Conservation (phyloP, 768 basidiomycete species). For the Xerocomellus dryophilus region DNA sequence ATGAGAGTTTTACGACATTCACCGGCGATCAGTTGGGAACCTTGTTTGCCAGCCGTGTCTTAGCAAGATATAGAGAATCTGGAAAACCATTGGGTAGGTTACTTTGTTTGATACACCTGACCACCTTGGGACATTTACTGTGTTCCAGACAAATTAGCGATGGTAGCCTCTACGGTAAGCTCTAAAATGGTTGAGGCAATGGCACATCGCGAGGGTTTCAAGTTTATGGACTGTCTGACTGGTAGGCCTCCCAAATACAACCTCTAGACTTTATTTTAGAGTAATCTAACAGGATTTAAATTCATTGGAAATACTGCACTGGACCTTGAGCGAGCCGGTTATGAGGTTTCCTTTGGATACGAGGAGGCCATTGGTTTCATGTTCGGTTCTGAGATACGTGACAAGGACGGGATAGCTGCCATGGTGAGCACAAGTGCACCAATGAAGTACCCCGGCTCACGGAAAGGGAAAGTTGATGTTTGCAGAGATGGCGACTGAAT, state of each 20-base stretch:
- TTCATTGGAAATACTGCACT: slow-evolving; percentile 84
- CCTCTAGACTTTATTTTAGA: background rate
- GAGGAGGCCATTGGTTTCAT: slow-evolving; percentile 94
- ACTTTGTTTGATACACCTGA: slow-evolving; percentile 32
- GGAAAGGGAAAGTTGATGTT: slow-evolving; percentile 51
- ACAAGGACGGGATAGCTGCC: slow-evolving; percentile 87
- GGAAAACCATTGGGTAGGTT: slow-evolving; percentile 43
- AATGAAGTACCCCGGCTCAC: slow-evolving; percentile 1
- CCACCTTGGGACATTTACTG: slow-evolving; percentile 37
- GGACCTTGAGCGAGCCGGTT: slow-evolving; percentile 60
- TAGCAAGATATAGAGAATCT: slow-evolving; percentile 44
- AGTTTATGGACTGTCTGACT: slow-evolving; percentile 81
- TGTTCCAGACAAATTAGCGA: slow-evolving; percentile 59
- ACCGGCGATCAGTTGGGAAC: slow-evolving; percentile 84
- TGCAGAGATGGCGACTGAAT: slow-evolving; percentile 57
- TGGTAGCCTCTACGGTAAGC: slow-evolving; percentile 88
- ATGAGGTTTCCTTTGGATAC: slow-evolving; percentile 76
- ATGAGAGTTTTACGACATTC: slow-evolving; percentile 65
- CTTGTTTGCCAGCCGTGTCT: slow-evolving; percentile 46
- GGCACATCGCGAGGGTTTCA: slow-evolving; percentile 74
- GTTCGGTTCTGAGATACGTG: slow-evolving; percentile 74
- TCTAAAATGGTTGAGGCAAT: slow-evolving; percentile 86
- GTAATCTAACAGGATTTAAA: slow-evolving; percentile 66
- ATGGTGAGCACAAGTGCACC: slow-evolving; percentile 43
- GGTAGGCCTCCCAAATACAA: slow-evolving; percentile 39